Base-by-base conservation (phyloP, 306 rosid genomes). In the Gillenia trifoliata region DNA sequence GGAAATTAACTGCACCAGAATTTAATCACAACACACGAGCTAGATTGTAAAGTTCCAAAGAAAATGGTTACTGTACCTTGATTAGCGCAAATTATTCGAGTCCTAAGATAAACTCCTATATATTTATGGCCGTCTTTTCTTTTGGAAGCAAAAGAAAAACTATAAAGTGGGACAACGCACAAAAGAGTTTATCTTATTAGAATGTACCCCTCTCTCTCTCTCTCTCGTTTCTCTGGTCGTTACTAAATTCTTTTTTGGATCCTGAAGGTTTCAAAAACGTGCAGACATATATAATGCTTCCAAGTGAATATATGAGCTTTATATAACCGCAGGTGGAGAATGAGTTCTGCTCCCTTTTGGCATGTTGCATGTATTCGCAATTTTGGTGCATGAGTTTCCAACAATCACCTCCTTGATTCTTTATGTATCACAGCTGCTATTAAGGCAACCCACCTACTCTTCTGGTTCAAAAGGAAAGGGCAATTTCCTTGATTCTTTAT, bases 201-300 rank as follows among this genome's bases (percentile, higher is more conserved):
- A 61, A 61, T 29, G 34, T 61, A 6, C 38, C 29, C 10, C 8
- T 26, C 28, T 57, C 30, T 12, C 31, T 11, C 9, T 12, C 16
- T 25, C 60, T 54, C 61, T 55, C 29, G n/a, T 28, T 9, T 23
- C 63, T 23, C 20, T 12, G 12, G 26, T 56, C 65, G 40, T 34
- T 29, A 13, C 43, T 55, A 55, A 71, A 55, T 71, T 71, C 75
- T 50, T 71, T 56, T 55, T 22, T 25, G 66, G 52, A 55, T 55
- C 54, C 52, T 56, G 34, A 55, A 70, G 52, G 25, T 36, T 71
- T 55, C 66, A 34, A 43, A 71, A 36, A 56, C 75, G 66, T 55
- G 65, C 66, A 55, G 13, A 71, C 52, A 31, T 47, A 40, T 22
- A 13, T 23, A 60, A 60, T 60, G 62, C 62, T 12, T 22, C 63